phyloP scores from a whole-genome alignment of 331 rosid species.

The Malus hybrid region DNA sequence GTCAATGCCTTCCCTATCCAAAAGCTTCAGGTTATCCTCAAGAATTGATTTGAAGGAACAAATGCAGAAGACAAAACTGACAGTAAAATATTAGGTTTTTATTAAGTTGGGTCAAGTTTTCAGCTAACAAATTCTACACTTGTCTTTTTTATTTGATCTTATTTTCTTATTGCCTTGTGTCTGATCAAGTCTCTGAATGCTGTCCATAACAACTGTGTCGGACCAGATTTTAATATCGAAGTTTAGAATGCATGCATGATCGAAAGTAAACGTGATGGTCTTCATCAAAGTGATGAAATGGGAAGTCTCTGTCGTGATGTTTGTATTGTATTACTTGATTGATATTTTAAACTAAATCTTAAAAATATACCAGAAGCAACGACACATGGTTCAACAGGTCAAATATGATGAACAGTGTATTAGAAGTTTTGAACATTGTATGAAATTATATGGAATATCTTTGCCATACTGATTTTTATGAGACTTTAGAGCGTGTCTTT shows the following conservation, averaged over 20 bases:
- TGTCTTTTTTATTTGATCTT: not conserved
- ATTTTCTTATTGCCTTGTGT: not conserved
- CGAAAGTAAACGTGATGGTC: not conserved
- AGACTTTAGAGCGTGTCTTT: not conserved
- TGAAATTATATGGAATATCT: not conserved
- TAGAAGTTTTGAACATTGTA: not conserved
- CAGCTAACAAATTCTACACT: not conserved
- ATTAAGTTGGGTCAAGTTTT: not conserved
- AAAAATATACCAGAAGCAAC: not conserved
- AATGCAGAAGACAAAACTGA: not conserved
- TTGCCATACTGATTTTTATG: not conserved
- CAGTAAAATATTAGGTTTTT: not conserved
- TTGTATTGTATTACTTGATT: not conserved
- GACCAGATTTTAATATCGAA: not conserved
- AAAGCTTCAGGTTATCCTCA: not conserved
- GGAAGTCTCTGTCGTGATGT: not conserved
- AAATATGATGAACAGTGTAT: not conserved
- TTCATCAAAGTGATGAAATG: not conserved
- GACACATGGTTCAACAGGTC: not conserved
- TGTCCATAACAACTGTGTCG: not conserved
- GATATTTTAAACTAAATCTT: not conserved
- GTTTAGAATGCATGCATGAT: not conserved
- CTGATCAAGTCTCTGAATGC: not conserved
- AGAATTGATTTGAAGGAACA: not conserved
- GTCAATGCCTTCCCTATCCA: not conserved